phyloP scores from a whole-genome alignment of 768 basidiomycete species.

The Astraeus odoratus region DNA sequence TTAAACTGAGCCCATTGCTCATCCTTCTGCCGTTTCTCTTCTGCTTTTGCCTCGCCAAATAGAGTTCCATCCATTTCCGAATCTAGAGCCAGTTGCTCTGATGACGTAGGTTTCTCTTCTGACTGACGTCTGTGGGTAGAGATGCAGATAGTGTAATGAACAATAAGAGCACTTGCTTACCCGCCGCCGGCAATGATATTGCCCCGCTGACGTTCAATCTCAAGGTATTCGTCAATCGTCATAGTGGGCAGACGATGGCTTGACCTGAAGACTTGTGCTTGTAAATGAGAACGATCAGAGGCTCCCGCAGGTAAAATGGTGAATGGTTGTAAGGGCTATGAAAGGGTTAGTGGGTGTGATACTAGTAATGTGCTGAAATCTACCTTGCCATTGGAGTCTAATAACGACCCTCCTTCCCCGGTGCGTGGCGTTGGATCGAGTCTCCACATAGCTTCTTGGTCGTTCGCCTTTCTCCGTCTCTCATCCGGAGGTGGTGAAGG shows the following conservation, averaged over 20 bases:
- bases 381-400: slow-evolving; percentile 77
- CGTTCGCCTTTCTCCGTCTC: slow-evolving; percentile 31
- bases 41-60: slow-evolving; percentile 59
- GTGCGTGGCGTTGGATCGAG: slow-evolving; percentile 50
- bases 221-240: slow-evolving; percentile 92
- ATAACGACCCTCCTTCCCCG: slow-evolving; percentile 51
- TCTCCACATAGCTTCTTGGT: slow-evolving; percentile 61
- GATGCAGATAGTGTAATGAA: slow-evolving; percentile 3
- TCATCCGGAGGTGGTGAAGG: slow-evolving; percentile 31
- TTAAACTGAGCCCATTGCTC: slow-evolving; percentile 90
- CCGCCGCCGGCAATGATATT: slow-evolving; percentile 86
- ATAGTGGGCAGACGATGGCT: slow-evolving; percentile 86
- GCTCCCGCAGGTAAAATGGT: slow-evolving; percentile 77
- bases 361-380: slow-evolving; percentile 5
- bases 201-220: slow-evolving; percentile 75
- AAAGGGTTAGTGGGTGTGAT: slow-evolving; percentile 4
- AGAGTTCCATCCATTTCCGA: slow-evolving; percentile 79
- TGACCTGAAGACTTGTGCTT: slow-evolving; percentile 77
- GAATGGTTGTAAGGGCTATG: slow-evolving; percentile 83
- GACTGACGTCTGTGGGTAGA: slow-evolving; percentile 50
- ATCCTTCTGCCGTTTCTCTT: slow-evolving; percentile 76
- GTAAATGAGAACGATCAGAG: slow-evolving; percentile 63
- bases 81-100: slow-evolving; percentile 71
- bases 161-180: slow-evolving; percentile 36
- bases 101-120: slow-evolving; percentile 58